Evolutionary conservation across 805 yeast species (phyloP), one percentile per base, ranked within the genome.

Genomic region (Debaryomyces hansenii): DNA sequence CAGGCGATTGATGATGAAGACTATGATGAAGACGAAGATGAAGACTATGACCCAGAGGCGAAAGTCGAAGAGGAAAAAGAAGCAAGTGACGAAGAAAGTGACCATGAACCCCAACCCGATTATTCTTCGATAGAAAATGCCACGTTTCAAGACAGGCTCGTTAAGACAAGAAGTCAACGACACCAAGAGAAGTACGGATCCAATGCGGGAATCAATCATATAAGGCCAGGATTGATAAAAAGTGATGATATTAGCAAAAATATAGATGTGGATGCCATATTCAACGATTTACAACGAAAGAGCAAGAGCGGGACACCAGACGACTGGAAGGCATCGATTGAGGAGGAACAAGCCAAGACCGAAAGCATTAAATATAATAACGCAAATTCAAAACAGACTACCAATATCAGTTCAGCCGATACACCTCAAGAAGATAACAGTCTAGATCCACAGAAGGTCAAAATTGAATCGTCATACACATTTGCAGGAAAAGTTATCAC

Each of bases 401-500:
- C 42, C 47, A 33, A 20, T 20, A 31, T 40, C 37, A 7, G 38
- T 34, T 20, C 42, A 37, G 20, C 14, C 3, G 40, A 35, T 15
- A 20, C 33, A 35, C 10, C 10, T 24, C 15, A 21, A 28, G 31
- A 41, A 8, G 38, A 38, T 18, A 47, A 42, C 37, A 36, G n/a
- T 27, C 24, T 44, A 10, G 59, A 56, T 14, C 76, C 72, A 14
- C 83, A 83, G 42, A 77, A 77, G 59, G 78, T 92, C 46, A 80
- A 82, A 55, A 90, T 92, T 46, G 83, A 80, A 49, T 76, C 94
- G 51, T 80, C 84, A 2, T 92, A 88, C 61, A 86, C 87, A 47
- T 92, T 90, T 75, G 98, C 99, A 0, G 97, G 97, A 5, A 87
- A 87, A 56, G 72, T 82, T 2, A 75, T 86, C 1, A 80, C 85